phyloP scores from a whole-genome alignment of 2,329 filamentous ascomycete species.

The Penicillium sp. region DNA sequence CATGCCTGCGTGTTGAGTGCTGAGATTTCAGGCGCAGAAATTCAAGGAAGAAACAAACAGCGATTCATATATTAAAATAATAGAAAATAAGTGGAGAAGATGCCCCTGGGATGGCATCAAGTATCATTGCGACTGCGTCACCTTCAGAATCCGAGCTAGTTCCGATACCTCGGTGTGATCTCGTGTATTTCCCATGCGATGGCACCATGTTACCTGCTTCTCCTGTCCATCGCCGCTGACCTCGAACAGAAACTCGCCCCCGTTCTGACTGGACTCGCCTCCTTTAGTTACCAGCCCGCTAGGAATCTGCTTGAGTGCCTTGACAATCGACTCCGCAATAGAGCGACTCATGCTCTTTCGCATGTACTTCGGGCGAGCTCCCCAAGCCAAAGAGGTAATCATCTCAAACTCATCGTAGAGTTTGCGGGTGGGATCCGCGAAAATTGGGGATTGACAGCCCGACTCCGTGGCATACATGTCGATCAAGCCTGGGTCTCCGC shows the following conservation, averaged over 20 bases:
- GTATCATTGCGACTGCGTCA: too few species aligned
- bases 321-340: constrained; percentile 52
- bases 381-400: constrained; percentile 61
- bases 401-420: constrained; percentile 68
- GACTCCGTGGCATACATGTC: constrained; percentile 63
- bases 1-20: too few species aligned
- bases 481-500: constrained; percentile 67
- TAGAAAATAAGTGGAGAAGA: too few species aligned
- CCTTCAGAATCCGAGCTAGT: constrained; percentile 11
- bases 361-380: constrained; percentile 64
- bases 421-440: constrained; percentile 67
- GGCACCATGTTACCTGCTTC: constrained; percentile 66
- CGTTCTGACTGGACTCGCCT: constrained; percentile 61
- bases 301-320: constrained; percentile 55
- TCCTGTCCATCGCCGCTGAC: constrained; percentile 13
- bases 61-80: too few species aligned
- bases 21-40: too few species aligned
- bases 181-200: constrained; percentile 74
- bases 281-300: constrained; percentile 9
- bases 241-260: constrained; percentile 77
- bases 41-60: too few species aligned
- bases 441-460: constrained; percentile 68
- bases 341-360: constrained; percentile 48
- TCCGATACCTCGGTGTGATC: constrained; percentile 68
- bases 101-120: too few species aligned